A percentile compares a stretch with the other conserved stretches of the same genome.
phyloP scores from a whole-genome alignment of 2,329 filamentous ascomycete species.

The Coniochaeta sp. region DNA sequence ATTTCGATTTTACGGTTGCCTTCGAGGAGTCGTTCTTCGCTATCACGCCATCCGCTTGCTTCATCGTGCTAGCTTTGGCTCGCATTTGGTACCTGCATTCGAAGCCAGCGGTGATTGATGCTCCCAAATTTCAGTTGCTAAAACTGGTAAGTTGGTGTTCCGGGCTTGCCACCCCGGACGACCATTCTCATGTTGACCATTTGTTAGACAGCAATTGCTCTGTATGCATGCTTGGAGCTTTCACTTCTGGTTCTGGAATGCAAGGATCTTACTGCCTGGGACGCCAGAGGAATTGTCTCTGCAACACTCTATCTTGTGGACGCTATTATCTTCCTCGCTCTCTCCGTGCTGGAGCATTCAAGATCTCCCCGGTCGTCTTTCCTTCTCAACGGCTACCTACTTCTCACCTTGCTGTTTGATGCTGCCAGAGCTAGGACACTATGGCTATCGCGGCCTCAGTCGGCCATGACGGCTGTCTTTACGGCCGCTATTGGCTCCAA shows the following conservation, averaged over 20 bases:
- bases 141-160: constrained; percentile 19
- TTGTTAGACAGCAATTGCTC: constrained; percentile 14
- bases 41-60: constrained; percentile 28
- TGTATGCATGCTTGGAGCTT: constrained; percentile 22
- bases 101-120: constrained; percentile 19
- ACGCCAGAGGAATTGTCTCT: constrained; percentile 13
- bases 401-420: constrained; percentile 6
- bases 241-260: constrained; percentile 21
- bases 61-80: constrained; percentile 15
- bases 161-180: not conserved
- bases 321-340: constrained; percentile 7
- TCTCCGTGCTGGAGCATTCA: constrained; percentile 20
- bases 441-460: not conserved
- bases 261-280: constrained; percentile 11
- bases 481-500: not conserved
- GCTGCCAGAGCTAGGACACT: not conserved
- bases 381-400: constrained; percentile 31
- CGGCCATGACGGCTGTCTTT: not conserved
- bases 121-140: constrained; percentile 21
- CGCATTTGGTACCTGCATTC: constrained; percentile 3
- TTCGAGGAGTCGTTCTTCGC: constrained; percentile 39
- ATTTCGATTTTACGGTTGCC: constrained; percentile 42
- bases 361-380: constrained; percentile 31
- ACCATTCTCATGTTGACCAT: not conserved
- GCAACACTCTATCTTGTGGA: constrained; percentile 16